phyloP scores from a whole-genome alignment of 1,284 basidiomycete genomes.

The Ustilago xerochloae region DNA sequence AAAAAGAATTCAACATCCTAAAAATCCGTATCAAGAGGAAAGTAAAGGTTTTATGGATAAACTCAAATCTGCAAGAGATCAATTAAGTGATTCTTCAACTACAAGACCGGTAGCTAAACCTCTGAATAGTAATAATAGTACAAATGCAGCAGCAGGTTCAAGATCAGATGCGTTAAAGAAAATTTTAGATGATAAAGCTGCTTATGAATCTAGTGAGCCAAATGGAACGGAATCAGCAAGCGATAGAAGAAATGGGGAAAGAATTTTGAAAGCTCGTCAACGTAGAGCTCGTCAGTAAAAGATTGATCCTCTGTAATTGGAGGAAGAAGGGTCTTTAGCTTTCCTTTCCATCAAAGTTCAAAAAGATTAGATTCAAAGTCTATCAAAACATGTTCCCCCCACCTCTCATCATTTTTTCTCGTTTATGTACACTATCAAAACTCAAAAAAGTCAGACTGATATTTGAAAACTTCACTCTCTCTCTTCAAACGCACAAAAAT shows the following conservation, averaged over 20 bases:
- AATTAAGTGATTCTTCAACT: constrained; percentile 9
- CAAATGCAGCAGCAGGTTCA: neutral
- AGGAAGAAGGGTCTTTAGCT: too few species aligned
- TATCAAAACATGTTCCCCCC: neutral
- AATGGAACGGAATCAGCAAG: constrained; percentile 3
- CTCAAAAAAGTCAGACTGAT: too few species aligned
- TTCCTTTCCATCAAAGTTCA: neutral
- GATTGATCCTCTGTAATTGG: too few species aligned
- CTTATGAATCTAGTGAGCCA: constrained; percentile 18
- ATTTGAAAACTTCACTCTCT: too few species aligned
- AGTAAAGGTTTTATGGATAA: constrained; percentile 41
- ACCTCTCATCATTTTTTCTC: neutral
- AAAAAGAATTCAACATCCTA: constrained; percentile 44
- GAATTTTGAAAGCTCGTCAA: constrained; percentile 41
- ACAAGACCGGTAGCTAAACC: constrained; percentile 9
- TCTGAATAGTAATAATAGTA: neutral
- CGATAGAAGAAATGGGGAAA: constrained; percentile 20
- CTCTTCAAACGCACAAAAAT: too few species aligned
- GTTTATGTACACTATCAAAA: constrained; percentile 16
- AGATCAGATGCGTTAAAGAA: constrained; percentile 40
- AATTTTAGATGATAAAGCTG: constrained; percentile 38
- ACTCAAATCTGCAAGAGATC: constrained; percentile 23
- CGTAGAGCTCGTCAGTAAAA: constrained; percentile 32
- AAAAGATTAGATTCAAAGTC: too few species aligned
- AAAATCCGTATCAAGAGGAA: constrained; percentile 43